phyloP scores from a whole-genome alignment of 257 asterid species.

The Hygrophila difformis region DNA sequence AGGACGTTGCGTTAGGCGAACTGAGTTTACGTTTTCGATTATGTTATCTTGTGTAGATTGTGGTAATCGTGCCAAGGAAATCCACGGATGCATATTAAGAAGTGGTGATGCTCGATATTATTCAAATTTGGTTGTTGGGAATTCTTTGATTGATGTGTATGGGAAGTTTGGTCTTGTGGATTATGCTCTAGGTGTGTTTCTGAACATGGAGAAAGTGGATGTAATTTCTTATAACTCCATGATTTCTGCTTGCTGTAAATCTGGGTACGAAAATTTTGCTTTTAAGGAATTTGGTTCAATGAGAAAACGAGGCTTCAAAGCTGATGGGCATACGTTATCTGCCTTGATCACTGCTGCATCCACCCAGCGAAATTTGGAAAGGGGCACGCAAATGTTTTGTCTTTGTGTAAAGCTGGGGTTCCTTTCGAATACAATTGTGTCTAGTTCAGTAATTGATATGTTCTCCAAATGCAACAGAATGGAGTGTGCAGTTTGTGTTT shows the following conservation, averaged over 20 bases:
- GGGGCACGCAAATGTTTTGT: constrained; percentile 50
- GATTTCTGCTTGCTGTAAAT: constrained; percentile 48
- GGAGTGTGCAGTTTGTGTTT: constrained; percentile 33
- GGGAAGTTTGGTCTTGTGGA: constrained; percentile 55
- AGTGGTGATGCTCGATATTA: constrained; percentile 32
- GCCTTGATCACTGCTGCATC: constrained; percentile 44
- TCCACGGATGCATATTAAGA: constrained; percentile 44
- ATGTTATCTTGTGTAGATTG: constrained; percentile 33
- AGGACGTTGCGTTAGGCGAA: constrained; percentile 34
- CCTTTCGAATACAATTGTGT: constrained; percentile 39
- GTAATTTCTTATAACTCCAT: constrained; percentile 66
- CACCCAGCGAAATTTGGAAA: constrained; percentile 39
- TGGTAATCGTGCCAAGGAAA: constrained; percentile 43
- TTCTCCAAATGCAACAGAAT: constrained; percentile 67
- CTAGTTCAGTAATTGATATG: constrained; percentile 62
- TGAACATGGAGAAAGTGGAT: constrained; percentile 47
- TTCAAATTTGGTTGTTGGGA: constrained; percentile 48
- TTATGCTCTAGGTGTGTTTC: constrained; percentile 50
- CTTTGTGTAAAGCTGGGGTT: constrained; percentile 51
- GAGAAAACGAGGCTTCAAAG: constrained; percentile 29
- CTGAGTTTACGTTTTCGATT: constrained; percentile 49
- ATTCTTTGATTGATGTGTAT: constrained; percentile 54
- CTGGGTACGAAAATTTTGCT: constrained; percentile 34
- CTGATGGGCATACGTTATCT: constrained; percentile 52
- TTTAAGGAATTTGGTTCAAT: constrained; percentile 31